These are phyloP conservation scores for Eucommia ulmoides DNA, from an alignment of 257 asterid genomes.

Conservation along the genomic window DNA sequence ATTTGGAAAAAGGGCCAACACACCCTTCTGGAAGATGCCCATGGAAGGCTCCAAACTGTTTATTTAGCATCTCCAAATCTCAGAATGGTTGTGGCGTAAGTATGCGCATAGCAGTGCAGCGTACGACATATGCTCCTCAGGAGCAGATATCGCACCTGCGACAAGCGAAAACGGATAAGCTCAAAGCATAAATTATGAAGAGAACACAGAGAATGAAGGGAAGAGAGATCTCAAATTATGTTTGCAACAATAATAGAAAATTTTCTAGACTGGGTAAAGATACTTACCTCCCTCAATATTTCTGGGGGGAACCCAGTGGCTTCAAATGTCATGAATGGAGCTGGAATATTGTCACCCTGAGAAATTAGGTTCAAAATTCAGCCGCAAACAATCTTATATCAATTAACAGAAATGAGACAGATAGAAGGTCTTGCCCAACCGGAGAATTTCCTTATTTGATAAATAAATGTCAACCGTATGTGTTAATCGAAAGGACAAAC, in stretches of 20 bases:
- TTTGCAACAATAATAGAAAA: too few relatives aligned
- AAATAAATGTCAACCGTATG: too few relatives aligned
- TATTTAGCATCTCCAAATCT: slow-evolving; percentile 96
- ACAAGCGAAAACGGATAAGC: slow-evolving; percentile 80
- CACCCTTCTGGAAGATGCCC: slow-evolving; percentile 79
- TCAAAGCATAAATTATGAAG: slow-evolving; percentile 24
- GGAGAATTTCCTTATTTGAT: too few relatives aligned
- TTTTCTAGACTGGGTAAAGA: too few relatives aligned
- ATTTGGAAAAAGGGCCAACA: slow-evolving; percentile 61
- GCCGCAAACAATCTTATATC: slow-evolving; percentile 9
- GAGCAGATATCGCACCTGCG: slow-evolving; percentile 99
- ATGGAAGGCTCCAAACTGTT: slow-evolving; percentile 83
- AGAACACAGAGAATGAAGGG: slow-evolving; percentile 14
- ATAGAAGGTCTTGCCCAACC: too few relatives aligned
- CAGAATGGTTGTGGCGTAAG: slow-evolving; percentile 65
- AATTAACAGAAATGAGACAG: too few relatives aligned
- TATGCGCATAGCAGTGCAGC: slow-evolving; percentile 96
- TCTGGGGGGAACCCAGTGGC: slow-evolving; percentile 91
- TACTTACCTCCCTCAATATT: slow-evolving; percentile 75
- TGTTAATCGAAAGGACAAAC: too few relatives aligned
- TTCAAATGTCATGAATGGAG: slow-evolving; percentile 92
- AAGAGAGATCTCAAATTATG: too few relatives aligned
- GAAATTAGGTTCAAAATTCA: slow-evolving; percentile 12
- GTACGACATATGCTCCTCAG: slow-evolving; percentile 99
- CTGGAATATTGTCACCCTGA: slow-evolving; percentile 87